Base-by-base conservation (phyloP, 164 flowering plant genomes). In the Chimonanthus salicifolius region DNA sequence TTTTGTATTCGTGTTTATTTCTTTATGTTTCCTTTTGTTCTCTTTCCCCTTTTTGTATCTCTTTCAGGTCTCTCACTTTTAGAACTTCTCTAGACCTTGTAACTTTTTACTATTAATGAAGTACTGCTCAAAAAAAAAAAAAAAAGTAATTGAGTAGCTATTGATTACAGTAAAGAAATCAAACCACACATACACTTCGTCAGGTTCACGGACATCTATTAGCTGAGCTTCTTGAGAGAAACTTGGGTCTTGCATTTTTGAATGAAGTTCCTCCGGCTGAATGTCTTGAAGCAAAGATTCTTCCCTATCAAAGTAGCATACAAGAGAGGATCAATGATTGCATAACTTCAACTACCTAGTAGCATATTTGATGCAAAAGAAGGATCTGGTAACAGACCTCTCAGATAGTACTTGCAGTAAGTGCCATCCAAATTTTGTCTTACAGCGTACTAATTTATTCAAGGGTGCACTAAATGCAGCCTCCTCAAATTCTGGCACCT, bases 401-500 rank as follows among this genome's bases (percentile, higher is more conserved):
- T 94, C 98, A 72, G 97, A 89, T 63, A 94, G 73, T 72, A 94
- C 97, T 85, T 92, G 97, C 82, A 94, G 80, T 78, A 92, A 82
- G 78, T 94, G 98, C 97, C 94, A 94, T 21, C 98, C 98, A 80
- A 88, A 92, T 76, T 90, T 75, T 65, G 95, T 92, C 76, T 92
- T 91, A 79, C 95, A 90, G 48, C 79, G 82, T 44, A 90, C 92
- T 51, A 92, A 85, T 80, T 88, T 86, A 78, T 91, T 87, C 74
- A 89, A 71, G 21, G 90, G 88, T 58, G 97, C 89, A 83, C 69
- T 75, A 80, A 94, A 94, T 74, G 97, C 97, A 82, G 92, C 92
- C 80, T 94, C 91, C 83, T 92, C 98, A 83, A 94, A 94, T 80
- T 92, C 97, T 3, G 98, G 91, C 51, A 92, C 97, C 98, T 94